Percentiles rank a stretch among this genome's conserved stretches.
Evolutionary conservation across 1,284 basidiomycete species (phyloP).

Genomic region (Trametes polyzona): DNA sequence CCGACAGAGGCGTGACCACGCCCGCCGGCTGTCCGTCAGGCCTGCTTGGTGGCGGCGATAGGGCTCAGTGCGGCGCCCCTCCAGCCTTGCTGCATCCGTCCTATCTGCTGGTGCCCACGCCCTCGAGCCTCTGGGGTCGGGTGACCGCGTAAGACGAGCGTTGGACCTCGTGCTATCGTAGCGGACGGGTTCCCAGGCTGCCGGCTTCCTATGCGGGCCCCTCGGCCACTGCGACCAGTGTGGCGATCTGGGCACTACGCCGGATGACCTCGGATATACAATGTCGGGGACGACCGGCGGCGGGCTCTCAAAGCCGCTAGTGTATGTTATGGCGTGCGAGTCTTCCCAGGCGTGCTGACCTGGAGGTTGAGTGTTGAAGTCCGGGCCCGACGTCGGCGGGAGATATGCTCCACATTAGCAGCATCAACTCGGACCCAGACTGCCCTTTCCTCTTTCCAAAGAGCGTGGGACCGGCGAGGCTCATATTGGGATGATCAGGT

Average conservation of each 20-base stretch:
- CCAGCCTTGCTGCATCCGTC: neutral
- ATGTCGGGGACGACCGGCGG: neutral
- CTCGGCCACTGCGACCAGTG: conserved; percentile 1
- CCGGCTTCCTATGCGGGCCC: neutral
- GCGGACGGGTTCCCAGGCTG: neutral
- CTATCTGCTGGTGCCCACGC: neutral
- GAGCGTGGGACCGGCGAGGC: too few species aligned
- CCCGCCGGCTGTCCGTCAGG: neutral
- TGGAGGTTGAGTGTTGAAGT: neutral
- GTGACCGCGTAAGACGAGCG: neutral
- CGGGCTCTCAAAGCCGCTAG: neutral
- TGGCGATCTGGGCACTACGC: neutral
- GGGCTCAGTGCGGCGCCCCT: neutral
- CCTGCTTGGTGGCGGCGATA: neutral
- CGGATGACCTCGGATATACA: neutral
- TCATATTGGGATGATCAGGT: too few species aligned
- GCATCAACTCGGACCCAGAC: too few species aligned
- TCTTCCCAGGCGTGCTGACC: neutral
- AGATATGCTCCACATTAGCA: too few species aligned
- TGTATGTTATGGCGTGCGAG: neutral
- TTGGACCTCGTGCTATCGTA: neutral
- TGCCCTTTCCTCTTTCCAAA: too few species aligned
- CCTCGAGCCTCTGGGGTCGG: neutral
- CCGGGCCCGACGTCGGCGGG: too few species aligned
- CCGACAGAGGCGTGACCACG: neutral